Evolutionary conservation across 768 basidiomycete genomes (phyloP), one percentile per base, ranked within the genome.

Genomic region (Auriscalpium vulgare): DNA sequence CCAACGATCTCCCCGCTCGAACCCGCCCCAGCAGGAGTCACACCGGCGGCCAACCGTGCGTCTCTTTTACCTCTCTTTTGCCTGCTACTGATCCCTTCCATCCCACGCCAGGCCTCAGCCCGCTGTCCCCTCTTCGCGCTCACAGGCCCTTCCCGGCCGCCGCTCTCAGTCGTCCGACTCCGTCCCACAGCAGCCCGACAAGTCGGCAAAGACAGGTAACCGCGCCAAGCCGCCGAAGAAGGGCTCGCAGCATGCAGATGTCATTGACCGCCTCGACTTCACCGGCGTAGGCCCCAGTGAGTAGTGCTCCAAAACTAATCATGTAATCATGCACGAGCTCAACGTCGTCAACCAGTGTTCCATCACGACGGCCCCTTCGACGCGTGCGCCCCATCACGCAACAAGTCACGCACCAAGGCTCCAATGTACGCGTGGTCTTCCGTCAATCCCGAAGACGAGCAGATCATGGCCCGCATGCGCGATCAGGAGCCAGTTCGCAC

Each of bases 291-390:
- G 89, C 9, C 82, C 87, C 55, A 89, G 91, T 91, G 66, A 61
- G 89, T 80, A 47, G 59, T 56, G 37, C 59, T 37, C 36, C 34
- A 54, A 44, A 37, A 37, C 47, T 59, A 38, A 56, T 52, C 52
- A 51, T 56, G 54, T 48, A 45, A 64, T 49, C 51, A 63, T 64
- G 62, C 54, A 63, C 68, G 51, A 54, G 44, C 50, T 49, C 57
- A 47, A 44, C 45, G 34, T 37, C 37, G 36, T 38, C 6, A 29
- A 40, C 52, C 61, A 93, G 91, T 89, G 83, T 89, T 93, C 72
- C 91, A 94, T 66, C 91, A 94, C 65, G 91, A 93, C 65, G 91
- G 91, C 35, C 91, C 91, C 11, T 94, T 93, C 68, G 91, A 94
- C 66, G 91, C 91, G 34, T 92, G 90, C 66, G 91, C 91, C 2